phyloP scores from a whole-genome alignment of 2,329 filamentous ascomycete species.

The Calonectria fujianensis region DNA sequence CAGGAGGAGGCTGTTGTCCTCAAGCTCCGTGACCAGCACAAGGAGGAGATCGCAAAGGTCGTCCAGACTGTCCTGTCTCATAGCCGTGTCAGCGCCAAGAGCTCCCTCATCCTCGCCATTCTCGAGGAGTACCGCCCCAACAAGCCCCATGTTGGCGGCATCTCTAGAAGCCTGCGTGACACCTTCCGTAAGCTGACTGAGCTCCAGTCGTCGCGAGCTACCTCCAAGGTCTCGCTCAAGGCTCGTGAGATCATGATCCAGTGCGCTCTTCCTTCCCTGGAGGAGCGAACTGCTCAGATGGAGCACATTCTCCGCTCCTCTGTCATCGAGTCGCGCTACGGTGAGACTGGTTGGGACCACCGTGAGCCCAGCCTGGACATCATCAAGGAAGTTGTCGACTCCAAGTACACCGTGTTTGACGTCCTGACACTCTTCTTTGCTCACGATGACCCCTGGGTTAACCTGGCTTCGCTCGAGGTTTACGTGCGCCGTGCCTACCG shows the following conservation, averaged over 20 bases:
- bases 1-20: constrained; percentile 97
- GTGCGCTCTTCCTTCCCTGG: constrained; percentile 94
- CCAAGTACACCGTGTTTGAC: constrained; percentile 98
- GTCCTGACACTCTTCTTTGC: constrained; percentile 96
- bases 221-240: constrained; percentile 97
- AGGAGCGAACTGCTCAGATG: constrained; percentile 97
- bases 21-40: constrained; percentile 95
- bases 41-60: constrained; percentile 90
- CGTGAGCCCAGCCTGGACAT: constrained; percentile 91
- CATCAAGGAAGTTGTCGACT: constrained; percentile 98
- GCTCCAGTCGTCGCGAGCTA: constrained; percentile 81
- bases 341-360: constrained; percentile 97
- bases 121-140: constrained; percentile 96
- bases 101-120: constrained; percentile 92
- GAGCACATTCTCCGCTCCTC: constrained; percentile 98
- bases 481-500: constrained; percentile 98
- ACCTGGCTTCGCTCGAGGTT: constrained; percentile 93
- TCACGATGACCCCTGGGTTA: constrained; percentile 95
- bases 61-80: constrained; percentile 95
- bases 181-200: constrained; percentile 91
- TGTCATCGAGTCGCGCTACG: constrained; percentile 97
- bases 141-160: constrained; percentile 90
- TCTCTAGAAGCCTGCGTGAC: constrained; percentile 90
- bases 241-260: constrained; percentile 98
- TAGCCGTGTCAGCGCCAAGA: constrained; percentile 94